Evolutionary conservation across 306 rosid species (phyloP).

Genomic region (Betula pendula): DNA sequence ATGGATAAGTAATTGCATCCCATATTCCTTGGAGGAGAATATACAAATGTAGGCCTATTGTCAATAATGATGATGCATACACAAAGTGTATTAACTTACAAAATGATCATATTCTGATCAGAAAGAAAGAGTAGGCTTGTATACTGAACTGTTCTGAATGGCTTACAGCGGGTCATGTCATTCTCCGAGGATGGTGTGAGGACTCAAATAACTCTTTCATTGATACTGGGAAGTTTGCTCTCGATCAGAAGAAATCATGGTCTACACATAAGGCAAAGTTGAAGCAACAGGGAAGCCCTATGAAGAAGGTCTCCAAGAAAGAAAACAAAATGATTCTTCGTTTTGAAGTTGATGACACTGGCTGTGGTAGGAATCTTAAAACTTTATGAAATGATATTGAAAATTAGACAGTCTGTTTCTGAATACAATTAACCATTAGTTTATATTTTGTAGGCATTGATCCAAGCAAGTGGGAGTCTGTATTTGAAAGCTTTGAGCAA

Average conservation of each 20-base stretch:
- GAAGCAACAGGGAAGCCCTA: slow-evolving; percentile 56
- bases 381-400: slow-evolving; percentile 12
- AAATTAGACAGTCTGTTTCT: slow-evolving; percentile 6
- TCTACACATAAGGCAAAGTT: slow-evolving; percentile 57
- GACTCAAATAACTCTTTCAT: slow-evolving; percentile 36
- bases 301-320: slow-evolving; percentile 54
- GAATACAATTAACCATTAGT: slow-evolving; percentile 4
- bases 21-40: neutral
- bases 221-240: slow-evolving; percentile 41
- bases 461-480: slow-evolving; percentile 95
- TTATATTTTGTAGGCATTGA: slow-evolving; percentile 69
- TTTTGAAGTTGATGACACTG: slow-evolving; percentile 98
- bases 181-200: slow-evolving; percentile 92
- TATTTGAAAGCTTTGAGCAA: slow-evolving; percentile 99
- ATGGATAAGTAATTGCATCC: neutral
- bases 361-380: slow-evolving; percentile 69
- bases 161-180: slow-evolving; percentile 87
- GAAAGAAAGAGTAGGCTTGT: slow-evolving; percentile 20
- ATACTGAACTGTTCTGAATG: slow-evolving; percentile 30
- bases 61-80: neutral
- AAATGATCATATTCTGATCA: neutral
- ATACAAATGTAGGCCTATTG: neutral
- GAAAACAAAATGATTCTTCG: slow-evolving; percentile 73
- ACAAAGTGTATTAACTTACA: slow-evolving; percentile 1
- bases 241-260: slow-evolving; percentile 57